Evolutionary conservation across 139 green algal species (phyloP).

Genomic region (Chlorella sorokiniana): DNA sequence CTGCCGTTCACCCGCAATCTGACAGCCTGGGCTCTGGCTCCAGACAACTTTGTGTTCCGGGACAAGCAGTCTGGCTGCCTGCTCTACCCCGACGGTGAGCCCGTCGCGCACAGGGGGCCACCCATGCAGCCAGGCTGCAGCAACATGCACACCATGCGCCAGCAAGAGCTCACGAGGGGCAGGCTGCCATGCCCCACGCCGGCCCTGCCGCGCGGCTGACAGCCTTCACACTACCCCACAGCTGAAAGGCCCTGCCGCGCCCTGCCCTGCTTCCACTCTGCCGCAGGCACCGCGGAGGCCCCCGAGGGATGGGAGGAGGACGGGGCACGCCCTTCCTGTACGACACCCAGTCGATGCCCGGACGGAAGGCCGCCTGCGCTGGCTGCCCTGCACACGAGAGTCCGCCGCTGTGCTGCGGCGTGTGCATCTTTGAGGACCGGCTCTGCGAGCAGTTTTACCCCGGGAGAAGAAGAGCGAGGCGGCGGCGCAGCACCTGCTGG

Average conservation of each 20-base stretch:
- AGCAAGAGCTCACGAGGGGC: too few relatives aligned
- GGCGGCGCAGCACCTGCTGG: background rate
- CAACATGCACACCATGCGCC: too few relatives aligned
- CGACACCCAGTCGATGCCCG: slow-evolving; percentile 13
- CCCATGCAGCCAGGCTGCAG: too few relatives aligned
- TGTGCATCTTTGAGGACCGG: slow-evolving; percentile 35
- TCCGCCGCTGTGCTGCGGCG: slow-evolving; percentile 30
- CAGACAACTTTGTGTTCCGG: background rate
- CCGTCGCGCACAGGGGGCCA: too few relatives aligned
- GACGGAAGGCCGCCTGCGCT: background rate
- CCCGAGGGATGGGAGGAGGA: background rate
- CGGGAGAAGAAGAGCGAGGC: background rate
- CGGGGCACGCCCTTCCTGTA: slow-evolving; percentile 14
- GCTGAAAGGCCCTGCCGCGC: background rate
- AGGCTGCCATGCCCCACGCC: too few relatives aligned
- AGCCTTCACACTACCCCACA: too few relatives aligned
- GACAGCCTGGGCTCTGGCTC: background rate
- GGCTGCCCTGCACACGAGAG: slow-evolving; percentile 5
- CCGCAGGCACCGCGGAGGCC: slow-evolving; percentile 6
- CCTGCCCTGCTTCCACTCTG: background rate
- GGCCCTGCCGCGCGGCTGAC: too few relatives aligned
- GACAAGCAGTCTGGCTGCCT: slow-evolving; percentile 3
- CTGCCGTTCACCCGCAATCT: background rate
- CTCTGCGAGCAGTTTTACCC: slow-evolving; percentile 8
- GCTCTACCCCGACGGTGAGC: slow-evolving; percentile 9